Evolutionary conservation across 176 grass and related monocot species (phyloP), one percentile per base, ranked within the genome.

Genomic region (Carex parvula): DNA sequence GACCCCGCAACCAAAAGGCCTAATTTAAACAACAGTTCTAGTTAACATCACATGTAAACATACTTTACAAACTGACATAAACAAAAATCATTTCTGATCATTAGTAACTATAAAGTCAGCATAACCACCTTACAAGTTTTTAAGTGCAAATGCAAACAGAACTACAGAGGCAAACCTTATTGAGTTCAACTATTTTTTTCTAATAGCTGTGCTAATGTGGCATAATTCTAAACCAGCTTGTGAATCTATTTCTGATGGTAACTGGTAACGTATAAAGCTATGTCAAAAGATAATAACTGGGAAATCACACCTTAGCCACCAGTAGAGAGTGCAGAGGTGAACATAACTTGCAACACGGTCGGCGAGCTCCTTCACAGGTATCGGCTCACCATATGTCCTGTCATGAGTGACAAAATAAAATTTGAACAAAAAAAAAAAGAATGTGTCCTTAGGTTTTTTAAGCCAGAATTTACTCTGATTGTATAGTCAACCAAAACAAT

Each of bases 301-400:
- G 59, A 60, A 37, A 37, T 52, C 68, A 55, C 83, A 92, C 91
- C 94, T 94, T 7, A 97, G 87, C 94, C 94, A 97, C 94, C 94
- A 97, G 64, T 97, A 91, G 24, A 97, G 92, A 6, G 92, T 94
- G 63, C 92, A 97, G 67, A 94, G 90, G 89, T 97, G 94, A 88
- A 97, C 90, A 86, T 92, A 89, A 72, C 87, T 86, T 29, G 94
- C 94, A 53, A 97, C 92, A 67, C 94, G 90, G 66, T 97, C 90
- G 44, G 92, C 92, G 68, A 94, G 88, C 81, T 97, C 94, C 86
- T 97, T 94, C 22, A 97, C 90, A 62, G 87, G 87, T 86, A 97
- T 97, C 8, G 94, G 83, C 69, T 97, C 92, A 17, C 90, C 91
- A 66, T 97, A 94, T 79, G 86, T 87, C 79, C 94, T 97, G 82